Conservation (phyloP, 345 rosid species). For the Boechera retrofracta region DNA sequence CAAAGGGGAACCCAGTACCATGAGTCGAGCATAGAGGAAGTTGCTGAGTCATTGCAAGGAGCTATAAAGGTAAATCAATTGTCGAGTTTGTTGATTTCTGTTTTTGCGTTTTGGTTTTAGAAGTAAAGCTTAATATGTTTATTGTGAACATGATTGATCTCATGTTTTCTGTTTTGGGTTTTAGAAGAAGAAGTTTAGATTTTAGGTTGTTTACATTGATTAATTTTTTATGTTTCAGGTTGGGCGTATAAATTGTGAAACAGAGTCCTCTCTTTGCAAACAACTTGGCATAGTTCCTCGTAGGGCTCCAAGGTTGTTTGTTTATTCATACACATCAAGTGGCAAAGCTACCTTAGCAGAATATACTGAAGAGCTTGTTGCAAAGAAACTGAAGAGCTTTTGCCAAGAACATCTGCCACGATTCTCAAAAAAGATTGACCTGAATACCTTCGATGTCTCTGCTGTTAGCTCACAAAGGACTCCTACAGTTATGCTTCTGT, state of each 20-base stretch:
- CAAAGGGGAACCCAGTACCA: constrained; percentile 55
- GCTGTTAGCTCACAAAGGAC: constrained; percentile 44
- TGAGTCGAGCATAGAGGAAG: constrained; percentile 70
- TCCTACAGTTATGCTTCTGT: constrained; percentile 76
- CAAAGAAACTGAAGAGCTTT: constrained; percentile 64
- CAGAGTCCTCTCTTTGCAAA: constrained; percentile 71
- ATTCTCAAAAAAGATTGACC: constrained; percentile 66
- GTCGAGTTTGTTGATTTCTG: background rate
- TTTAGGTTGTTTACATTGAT: background rate
- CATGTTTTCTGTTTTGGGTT: background rate
- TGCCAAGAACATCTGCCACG: constrained; percentile 84
- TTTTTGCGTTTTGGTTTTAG: background rate
- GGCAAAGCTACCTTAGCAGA: constrained; percentile 74
- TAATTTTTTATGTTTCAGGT: constrained; percentile 50
- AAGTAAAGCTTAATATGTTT: background rate
- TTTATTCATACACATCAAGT: constrained; percentile 60
- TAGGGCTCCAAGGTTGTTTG: constrained; percentile 67
- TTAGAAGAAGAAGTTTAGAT: background rate
- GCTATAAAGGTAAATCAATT: constrained; percentile 69
- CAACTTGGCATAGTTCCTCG: constrained; percentile 63
- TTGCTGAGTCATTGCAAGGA: constrained; percentile 67
- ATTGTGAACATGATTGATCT: constrained; percentile 10
- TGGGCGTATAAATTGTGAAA: constrained; percentile 80
- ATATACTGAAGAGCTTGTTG: constrained; percentile 63
- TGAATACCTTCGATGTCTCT: constrained; percentile 49